Base-by-base conservation (phyloP, 257 asterid genomes). In the Ehretia macrophylla region DNA sequence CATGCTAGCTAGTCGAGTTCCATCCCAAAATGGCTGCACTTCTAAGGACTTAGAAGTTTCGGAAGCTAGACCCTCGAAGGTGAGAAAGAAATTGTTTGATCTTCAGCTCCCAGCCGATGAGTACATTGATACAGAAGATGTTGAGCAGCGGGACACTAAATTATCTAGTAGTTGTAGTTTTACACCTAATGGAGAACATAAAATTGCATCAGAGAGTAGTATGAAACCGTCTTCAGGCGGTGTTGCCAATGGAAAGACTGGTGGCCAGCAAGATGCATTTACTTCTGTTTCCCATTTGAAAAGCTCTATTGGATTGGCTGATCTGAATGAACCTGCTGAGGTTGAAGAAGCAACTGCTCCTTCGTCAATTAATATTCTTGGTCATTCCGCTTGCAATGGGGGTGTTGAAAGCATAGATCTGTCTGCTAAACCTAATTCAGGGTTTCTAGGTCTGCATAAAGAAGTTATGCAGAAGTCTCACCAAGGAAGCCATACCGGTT, bases 61-160 rank as follows among this genome's bases (percentile, higher is more conserved):
- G 60, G 95, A 82, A 65, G 60, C 78, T 42, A 85, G 97, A 66
- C 95, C 93, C 8, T 72, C 85, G 61, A 92, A 92, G 68, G 82
- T 88, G 68, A 81, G 97, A 76, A 92, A 88, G 71, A 84, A 72
- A 78, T 56, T 84, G 77, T 88, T 92, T 54, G 95, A 86, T 81
- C 99, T 92, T 80, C 91, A 86, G 68, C 87, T 84, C 51, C 97
- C 99, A 19, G 95, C 96, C 5, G 90, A 92, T 68, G 93, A 86
- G 56, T 86, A 83, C 60, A 44, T 83, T 21, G 93, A 84, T 72
- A 66, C 78, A 14, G 97, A 86, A 61, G 88, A 84, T 45, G n/a
- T n/a, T n/a, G 81, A 74, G 60, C 72, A 61, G 54, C 75, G n/a
- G 27, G 79, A 77, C 40, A 14, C 52, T 57, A 73, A 63, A 68